Evolutionary conservation across 1,139 yeast genomes (phyloP).

Genomic region (Eremothecium cymbalariae): DNA sequence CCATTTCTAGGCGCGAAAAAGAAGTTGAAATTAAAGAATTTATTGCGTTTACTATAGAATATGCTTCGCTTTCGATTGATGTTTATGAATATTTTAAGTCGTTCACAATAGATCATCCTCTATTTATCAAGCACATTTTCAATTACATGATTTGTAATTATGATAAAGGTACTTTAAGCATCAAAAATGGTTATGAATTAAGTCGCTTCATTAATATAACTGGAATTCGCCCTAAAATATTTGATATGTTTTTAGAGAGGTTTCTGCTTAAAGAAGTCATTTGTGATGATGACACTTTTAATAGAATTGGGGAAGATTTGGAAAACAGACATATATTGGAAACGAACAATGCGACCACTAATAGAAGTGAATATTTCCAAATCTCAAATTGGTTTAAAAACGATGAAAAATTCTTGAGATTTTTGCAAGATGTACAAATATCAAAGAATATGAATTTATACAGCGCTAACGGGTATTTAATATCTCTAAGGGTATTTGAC

Average conservation of each 20-base stretch:
- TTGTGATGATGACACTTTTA: background rate
- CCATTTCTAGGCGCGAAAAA: background rate
- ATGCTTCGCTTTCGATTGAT: background rate
- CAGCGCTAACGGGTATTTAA: too few relatives aligned
- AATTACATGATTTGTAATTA: background rate
- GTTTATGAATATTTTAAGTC: background rate
- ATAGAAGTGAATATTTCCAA: too few relatives aligned
- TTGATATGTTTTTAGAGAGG: constrained; percentile 3
- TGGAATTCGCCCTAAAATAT: background rate
- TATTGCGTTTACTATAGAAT: background rate
- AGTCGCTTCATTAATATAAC: background rate
- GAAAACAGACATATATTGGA: too few relatives aligned
- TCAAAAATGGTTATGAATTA: background rate
- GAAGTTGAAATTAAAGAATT: background rate
- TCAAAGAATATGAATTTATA: background rate
- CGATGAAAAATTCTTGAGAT: background rate
- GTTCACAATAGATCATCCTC: background rate
- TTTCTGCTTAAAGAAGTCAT: constrained; percentile 2
- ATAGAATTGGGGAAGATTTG: too few relatives aligned
- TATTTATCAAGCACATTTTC: background rate
- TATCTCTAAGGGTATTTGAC: background rate
- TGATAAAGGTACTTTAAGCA: background rate
- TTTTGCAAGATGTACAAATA: background rate
- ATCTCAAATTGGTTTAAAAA: background rate
- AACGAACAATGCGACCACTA: too few relatives aligned